phyloP scores from a whole-genome alignment of 2,329 filamentous ascomycete species.

The Pseudogymnoascus sp. region DNA sequence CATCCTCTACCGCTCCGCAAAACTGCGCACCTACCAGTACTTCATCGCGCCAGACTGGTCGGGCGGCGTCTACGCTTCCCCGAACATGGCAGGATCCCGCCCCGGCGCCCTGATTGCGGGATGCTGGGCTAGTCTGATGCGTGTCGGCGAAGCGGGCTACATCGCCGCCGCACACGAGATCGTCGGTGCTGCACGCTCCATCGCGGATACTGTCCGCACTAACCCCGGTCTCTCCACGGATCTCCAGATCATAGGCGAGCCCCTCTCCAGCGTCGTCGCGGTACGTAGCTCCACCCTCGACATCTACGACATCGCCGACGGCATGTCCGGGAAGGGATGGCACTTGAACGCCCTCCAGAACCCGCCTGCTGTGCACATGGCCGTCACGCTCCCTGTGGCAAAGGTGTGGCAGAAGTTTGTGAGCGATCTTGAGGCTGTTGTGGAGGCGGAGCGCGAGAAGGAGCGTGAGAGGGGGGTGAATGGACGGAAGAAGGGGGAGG shows the following conservation, averaged over 20 bases:
- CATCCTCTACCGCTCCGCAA: slow-evolving; percentile 74
- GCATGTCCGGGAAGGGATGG: slow-evolving; percentile 78
- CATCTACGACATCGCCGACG: slow-evolving; percentile 91
- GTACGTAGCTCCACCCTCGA: slow-evolving; percentile 79
- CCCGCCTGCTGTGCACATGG: slow-evolving; percentile 87
- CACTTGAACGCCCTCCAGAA: slow-evolving; percentile 91
- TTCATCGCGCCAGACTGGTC: slow-evolving; percentile 93
- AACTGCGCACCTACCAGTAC: slow-evolving; percentile 83
- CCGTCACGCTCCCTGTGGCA: slow-evolving; percentile 80
- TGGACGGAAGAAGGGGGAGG: slow-evolving; percentile 56
- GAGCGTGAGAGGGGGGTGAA: slow-evolving; percentile 64
- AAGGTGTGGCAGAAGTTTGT: slow-evolving; percentile 74
- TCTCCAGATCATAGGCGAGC: slow-evolving; percentile 72
- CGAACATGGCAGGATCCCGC: slow-evolving; percentile 81
- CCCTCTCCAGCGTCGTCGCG: slow-evolving; percentile 82
- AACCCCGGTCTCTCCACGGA: slow-evolving; percentile 62
- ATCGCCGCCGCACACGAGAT: slow-evolving; percentile 80
- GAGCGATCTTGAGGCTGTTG: slow-evolving; percentile 57
- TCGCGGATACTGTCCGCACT: slow-evolving; percentile 64
- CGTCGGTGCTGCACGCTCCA: slow-evolving; percentile 75
- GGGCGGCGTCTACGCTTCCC: slow-evolving; percentile 91
- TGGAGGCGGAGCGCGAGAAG: slow-evolving; percentile 71
- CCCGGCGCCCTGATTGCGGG: slow-evolving; percentile 91
- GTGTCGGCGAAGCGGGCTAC: slow-evolving; percentile 79
- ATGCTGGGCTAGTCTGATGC: slow-evolving; percentile 91